Conservation (phyloP, 306 rosid species). For the Myrica gale region DNA sequence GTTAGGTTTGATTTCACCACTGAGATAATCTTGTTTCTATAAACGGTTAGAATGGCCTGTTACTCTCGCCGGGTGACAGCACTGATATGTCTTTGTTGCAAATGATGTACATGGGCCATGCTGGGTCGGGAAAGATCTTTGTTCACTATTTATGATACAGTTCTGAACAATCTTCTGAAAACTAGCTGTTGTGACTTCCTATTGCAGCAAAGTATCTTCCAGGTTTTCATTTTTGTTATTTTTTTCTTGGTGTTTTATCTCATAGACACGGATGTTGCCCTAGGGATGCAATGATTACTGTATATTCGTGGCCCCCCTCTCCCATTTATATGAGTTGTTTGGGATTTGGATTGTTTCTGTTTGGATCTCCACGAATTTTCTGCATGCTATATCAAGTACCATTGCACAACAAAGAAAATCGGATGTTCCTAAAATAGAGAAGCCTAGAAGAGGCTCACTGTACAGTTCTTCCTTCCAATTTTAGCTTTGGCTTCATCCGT, state of each 20-base stretch:
- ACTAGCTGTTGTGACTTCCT: constrained; percentile 13
- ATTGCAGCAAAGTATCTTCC: constrained; percentile 31
- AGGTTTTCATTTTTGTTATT: constrained; percentile 12
- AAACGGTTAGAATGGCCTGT: constrained; percentile 26
- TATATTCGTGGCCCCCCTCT: neutral
- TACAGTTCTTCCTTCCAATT: no score
- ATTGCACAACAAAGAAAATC: neutral
- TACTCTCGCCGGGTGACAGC: constrained; percentile 29
- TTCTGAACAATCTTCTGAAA: constrained; percentile 19
- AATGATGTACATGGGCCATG: constrained; percentile 40
- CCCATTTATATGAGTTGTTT: neutral
- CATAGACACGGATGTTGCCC: neutral
- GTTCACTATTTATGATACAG: constrained; percentile 10
- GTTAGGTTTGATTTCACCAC: constrained; percentile 22
- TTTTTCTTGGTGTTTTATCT: constrained; percentile 22
- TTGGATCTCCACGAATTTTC: neutral
- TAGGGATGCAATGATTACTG: neutral
- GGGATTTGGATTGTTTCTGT: neutral
- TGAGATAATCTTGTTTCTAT: constrained; percentile 20
- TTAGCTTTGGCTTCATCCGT: no score
- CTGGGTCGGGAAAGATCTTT: constrained; percentile 14
- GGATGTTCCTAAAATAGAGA: no score
- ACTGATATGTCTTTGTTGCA: constrained; percentile 31
- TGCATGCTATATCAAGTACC: neutral
- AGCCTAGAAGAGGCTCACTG: no score